These are phyloP conservation scores for Arthonia radiata DNA, from an alignment of 495 filamentous ascomycete species.

Conservation along the genomic window DNA sequence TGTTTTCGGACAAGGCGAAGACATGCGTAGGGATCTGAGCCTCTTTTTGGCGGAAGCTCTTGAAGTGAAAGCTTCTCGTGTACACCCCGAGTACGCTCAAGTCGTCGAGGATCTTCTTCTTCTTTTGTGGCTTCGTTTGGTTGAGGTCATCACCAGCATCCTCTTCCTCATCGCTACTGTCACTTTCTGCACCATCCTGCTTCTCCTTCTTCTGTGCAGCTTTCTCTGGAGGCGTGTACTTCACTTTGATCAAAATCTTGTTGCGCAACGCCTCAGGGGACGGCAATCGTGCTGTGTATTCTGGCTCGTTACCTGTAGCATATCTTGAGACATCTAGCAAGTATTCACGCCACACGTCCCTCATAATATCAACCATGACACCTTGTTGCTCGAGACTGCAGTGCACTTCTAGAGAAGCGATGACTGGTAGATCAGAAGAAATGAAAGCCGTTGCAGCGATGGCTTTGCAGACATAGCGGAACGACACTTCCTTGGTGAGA, in stretches of 20 bases:
- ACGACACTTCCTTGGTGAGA: constrained; percentile 61
- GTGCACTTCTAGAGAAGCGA: constrained; percentile 91
- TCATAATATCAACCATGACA: constrained; percentile 79
- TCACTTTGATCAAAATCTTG: constrained; percentile 82
- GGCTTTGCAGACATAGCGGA: constrained; percentile 70
- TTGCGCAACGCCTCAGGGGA: constrained; percentile 64
- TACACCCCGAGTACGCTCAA: constrained; percentile 78
- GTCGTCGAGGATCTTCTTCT: constrained; percentile 64
- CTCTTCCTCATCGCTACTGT: constrained; percentile 15
- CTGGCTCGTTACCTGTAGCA: no score
- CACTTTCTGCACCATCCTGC: constrained; percentile 20
- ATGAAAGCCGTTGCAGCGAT: constrained; percentile 84
- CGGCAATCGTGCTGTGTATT: constrained; percentile 42
- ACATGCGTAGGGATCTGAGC: constrained; percentile 76
- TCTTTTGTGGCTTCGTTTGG: constrained; percentile 36
- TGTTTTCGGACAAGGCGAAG: constrained; percentile 73
- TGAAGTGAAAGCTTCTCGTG: constrained; percentile 64
- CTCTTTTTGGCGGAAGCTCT: constrained; percentile 44
- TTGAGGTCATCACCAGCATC: no score
- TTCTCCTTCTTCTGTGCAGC: no score
- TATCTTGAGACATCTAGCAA: no score
- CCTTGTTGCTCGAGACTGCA: constrained; percentile 64
- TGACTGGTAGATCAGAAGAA: constrained; percentile 57
- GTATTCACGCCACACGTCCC: constrained; percentile 48
- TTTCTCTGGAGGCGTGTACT: constrained; percentile 25